Percentiles rank a stretch among this genome's conserved stretches.
Evolutionary conservation across 75 land plant genomes (phyloP).

Genomic region (Selaginella moellendorffii): DNA sequence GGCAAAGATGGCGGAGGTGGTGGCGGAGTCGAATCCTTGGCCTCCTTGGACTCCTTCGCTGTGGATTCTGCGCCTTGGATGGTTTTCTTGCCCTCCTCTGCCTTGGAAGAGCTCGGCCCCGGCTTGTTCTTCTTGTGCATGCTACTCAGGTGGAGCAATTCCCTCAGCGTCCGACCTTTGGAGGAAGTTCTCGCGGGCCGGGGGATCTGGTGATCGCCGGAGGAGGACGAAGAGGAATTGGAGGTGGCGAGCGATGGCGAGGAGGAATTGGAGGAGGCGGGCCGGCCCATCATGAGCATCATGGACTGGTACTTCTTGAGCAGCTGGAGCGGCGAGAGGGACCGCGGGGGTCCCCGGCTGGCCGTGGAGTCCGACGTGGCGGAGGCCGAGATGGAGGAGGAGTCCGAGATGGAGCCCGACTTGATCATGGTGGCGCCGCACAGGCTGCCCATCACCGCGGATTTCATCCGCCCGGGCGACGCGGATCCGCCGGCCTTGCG

Average conservation of each 20-base stretch:
- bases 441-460: background rate
- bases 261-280: background rate
- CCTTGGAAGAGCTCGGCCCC: background rate
- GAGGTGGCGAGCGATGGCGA: background rate
- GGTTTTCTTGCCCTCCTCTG: conserved; percentile 10
- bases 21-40: background rate
- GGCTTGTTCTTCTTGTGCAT: conserved; percentile 6
- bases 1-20: background rate
- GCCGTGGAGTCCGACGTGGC: conserved; percentile 27
- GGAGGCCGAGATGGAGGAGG: no score
- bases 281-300: background rate
- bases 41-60: no score
- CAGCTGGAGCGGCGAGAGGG: conserved; percentile 37
- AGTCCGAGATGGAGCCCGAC: background rate
- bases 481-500: conserved; percentile 3
- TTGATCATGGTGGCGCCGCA: background rate
- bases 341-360: conserved; percentile 30
- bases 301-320: background rate
- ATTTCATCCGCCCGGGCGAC: background rate
- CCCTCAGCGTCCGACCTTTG: background rate
- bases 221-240: conserved; percentile 20
- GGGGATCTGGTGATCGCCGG: conserved; percentile 12
- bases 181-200: conserved; percentile 15
- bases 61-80: background rate
- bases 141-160: background rate